Base-by-base conservation (phyloP, 441 rosid genomes). In the Populus hybrid region DNA sequence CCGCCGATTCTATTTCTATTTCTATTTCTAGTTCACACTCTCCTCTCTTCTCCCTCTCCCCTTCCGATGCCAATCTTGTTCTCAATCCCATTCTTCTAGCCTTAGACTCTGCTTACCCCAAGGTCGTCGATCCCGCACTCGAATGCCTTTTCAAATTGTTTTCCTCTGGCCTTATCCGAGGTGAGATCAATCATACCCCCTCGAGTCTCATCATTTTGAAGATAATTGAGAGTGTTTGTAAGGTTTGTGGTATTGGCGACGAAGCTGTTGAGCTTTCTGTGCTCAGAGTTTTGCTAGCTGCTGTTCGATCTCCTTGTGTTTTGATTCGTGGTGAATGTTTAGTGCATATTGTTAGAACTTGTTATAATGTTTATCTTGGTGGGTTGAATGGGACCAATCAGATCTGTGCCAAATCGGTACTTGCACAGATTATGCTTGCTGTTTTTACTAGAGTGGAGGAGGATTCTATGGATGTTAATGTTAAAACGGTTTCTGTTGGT, bases 381-480 rank as follows among this genome's bases (percentile, higher is more conserved):
- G 97, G 99, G 30, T 77, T 85, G 28, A 95, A 69, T 53, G 95
- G 95, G 66, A 90, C 98, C 82, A 91, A 88, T 81, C 99, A 95
- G 92, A 92, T 91, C 91, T 95, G 97, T 79, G 97, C 97, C 24
- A 95, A 95, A 86, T 85, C 97, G 2, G 98, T 93, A 14, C 85
- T 95, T 69, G 98, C 98, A 10, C 99, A 93, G 88, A 92, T 95
- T 71, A 81, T 91, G 85, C 84, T 90, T 69, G 87, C 91, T 79
- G 88, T 92, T 79, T 95, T 93, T 81, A 74, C 92, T 65, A 80
- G 97, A 80, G 90, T 85, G 3, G 98, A 92, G 85, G 95, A 85
- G 63, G 93, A 91, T 82, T 88, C 92, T 14, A 70, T 93, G 82
- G 88, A 87, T 42, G 89, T 81, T 70, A 40, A 75, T 11, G 63